phyloP scores from a whole-genome alignment of 306 rosid species.

The Cajanus cajan region DNA sequence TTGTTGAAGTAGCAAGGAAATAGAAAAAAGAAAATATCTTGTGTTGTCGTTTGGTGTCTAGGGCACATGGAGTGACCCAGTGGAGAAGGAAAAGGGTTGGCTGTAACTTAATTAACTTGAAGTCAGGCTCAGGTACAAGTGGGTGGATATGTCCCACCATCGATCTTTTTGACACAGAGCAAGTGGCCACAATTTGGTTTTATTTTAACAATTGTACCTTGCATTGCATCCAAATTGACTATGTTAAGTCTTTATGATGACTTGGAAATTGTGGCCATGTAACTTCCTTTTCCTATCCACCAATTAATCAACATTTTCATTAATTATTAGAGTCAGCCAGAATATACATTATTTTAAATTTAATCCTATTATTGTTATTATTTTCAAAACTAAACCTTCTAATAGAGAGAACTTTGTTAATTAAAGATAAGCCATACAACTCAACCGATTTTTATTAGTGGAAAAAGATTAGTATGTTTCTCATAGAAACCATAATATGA shows the following conservation, averaged over 20 bases:
- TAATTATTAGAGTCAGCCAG: too few species aligned
- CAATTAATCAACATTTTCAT: not conserved
- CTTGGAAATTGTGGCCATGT: not conserved
- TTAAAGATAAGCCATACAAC: too few species aligned
- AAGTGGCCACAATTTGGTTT: constrained; percentile 27
- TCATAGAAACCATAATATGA: too few species aligned
- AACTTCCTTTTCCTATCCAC: not conserved
- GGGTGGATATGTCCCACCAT: constrained; percentile 33
- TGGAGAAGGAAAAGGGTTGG: constrained; percentile 25
- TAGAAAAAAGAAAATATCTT: not conserved
- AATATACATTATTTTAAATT: too few species aligned
- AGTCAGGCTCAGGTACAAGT: constrained; percentile 31
- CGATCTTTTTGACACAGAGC: constrained; percentile 10
- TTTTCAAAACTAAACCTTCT: too few species aligned
- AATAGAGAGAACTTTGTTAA: too few species aligned
- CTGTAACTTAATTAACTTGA: not conserved
- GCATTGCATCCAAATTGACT: not conserved
- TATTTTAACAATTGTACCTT: not conserved
- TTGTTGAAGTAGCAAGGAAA: constrained; percentile 13
- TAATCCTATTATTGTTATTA: too few species aligned
- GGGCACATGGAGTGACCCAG: constrained; percentile 29
- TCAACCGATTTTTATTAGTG: too few species aligned
- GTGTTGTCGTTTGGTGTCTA: constrained; percentile 30
- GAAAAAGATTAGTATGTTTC: too few species aligned
- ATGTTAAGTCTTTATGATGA: not conserved